These are phyloP conservation scores for Pythium dissotocum DNA, from an alignment of 352 stramenopile species.

Conservation along the genomic window DNA sequence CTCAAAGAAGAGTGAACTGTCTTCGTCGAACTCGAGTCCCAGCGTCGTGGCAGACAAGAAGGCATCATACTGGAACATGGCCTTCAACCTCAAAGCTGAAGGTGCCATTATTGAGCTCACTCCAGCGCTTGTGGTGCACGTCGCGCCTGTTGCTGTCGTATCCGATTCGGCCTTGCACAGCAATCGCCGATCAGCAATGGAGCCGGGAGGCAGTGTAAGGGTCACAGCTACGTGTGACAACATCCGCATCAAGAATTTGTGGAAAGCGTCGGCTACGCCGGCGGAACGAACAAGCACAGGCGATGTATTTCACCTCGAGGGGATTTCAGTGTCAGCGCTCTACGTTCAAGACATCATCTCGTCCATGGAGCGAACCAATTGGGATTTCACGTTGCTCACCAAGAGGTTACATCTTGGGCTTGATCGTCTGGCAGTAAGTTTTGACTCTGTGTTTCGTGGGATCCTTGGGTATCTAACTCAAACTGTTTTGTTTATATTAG, in stretches of 20 bases:
- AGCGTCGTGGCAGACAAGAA: background rate
- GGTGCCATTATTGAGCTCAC: conserved; percentile 12
- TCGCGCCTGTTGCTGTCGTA: conserved; percentile 6
- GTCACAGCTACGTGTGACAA: conserved; percentile 2
- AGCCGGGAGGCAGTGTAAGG: conserved; percentile 19
- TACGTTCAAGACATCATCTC: conserved; percentile 19
- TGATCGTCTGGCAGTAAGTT: conserved; percentile 17
- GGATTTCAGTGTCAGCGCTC: conserved; percentile 12
- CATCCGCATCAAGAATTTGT: conserved; percentile 10
- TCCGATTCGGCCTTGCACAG: conserved; percentile 12
- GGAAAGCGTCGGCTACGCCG: background rate
- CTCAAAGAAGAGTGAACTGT: background rate
- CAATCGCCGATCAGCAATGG: conserved; percentile 13
- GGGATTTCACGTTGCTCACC: conserved; percentile 10
- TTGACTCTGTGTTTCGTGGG: background rate
- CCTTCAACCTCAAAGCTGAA: conserved; percentile 7
- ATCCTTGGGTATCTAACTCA: background rate
- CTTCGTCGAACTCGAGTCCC: background rate
- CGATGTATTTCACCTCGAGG: background rate
- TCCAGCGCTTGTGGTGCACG: conserved; percentile 10
- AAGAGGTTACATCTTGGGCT: conserved; percentile 3
- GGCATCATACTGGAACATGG: conserved; percentile 20
- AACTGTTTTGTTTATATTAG: background rate
- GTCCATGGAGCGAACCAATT: conserved; percentile 3
- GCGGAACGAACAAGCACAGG: background rate